Conservation (phyloP, 495 filamentous ascomycete genomes). For the Neurospora sp. region DNA sequence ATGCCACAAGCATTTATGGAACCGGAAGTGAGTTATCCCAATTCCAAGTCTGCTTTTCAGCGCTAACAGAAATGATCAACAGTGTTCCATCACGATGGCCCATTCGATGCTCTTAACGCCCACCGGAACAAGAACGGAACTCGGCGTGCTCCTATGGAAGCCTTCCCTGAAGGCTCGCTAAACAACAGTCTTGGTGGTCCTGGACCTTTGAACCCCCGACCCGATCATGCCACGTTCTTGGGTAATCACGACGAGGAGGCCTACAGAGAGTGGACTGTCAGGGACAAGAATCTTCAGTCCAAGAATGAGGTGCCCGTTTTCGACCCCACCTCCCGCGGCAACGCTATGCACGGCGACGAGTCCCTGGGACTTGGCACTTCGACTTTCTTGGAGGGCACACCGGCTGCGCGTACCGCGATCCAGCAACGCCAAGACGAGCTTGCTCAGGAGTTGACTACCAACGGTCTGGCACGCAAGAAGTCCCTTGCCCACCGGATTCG, state of each 20-base stretch:
- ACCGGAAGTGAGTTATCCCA: constrained; percentile 64
- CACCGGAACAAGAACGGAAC: constrained; percentile 82
- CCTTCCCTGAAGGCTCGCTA: constrained; percentile 80
- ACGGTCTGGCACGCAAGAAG: constrained; percentile 80
- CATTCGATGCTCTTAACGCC: constrained; percentile 95
- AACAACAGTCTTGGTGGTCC: constrained; percentile 89
- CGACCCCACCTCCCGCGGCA: constrained; percentile 42
- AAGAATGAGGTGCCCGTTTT: constrained; percentile 37
- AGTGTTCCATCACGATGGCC: constrained; percentile 99
- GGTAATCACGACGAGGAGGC: constrained; percentile 71
- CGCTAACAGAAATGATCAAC: constrained; percentile 4
- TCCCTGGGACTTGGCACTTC: constrained; percentile 82
- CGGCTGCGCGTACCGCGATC: constrained; percentile 75
- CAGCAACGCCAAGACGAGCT: constrained; percentile 64
- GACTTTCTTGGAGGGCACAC: constrained; percentile 92
- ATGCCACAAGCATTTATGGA: constrained; percentile 95
- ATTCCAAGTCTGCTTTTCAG: background rate
- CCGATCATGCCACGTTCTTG: constrained; percentile 76
- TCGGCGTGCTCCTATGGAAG: constrained; percentile 81
- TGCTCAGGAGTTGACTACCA: constrained; percentile 34
- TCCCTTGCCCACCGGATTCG: constrained; percentile 80
- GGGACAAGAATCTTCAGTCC: constrained; percentile 10
- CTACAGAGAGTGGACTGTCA: constrained; percentile 61
- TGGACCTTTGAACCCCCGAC: constrained; percentile 70
- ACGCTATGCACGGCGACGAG: constrained; percentile 73